Evolutionary conservation across 768 basidiomycete genomes (phyloP).

Genomic region (Calocybe indica): DNA sequence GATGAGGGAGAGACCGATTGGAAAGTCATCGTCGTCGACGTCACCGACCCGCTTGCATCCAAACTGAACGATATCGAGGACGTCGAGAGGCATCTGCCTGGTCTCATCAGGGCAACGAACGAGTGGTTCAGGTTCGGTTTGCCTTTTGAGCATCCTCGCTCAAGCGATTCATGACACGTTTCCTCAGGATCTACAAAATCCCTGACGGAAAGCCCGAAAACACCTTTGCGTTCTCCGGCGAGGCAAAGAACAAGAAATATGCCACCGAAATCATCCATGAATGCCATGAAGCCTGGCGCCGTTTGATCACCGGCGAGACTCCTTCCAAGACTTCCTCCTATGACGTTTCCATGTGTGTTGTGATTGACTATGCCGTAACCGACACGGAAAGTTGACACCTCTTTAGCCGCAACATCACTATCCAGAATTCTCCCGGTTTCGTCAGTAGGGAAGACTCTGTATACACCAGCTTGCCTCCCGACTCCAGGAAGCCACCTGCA

Average conservation of each 20-base stretch:
- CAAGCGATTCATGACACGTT: conserved; percentile 2
- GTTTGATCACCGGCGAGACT: conserved; percentile 76
- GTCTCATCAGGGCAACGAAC: conserved; percentile 93
- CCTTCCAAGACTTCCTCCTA: conserved; percentile 66
- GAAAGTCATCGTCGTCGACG: conserved; percentile 99
- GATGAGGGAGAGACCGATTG: conserved; percentile 99
- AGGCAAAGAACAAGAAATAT: conserved; percentile 99
- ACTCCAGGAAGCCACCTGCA: conserved; percentile 80
- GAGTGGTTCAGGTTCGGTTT: conserved; percentile 90
- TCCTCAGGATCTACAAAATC: conserved; percentile 84
- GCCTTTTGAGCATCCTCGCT: neutral
- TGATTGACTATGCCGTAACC: neutral
- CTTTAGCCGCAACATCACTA: conserved; percentile 73
- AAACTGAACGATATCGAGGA: conserved; percentile 99
- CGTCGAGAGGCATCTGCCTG: conserved; percentile 96
- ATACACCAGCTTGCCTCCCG: conserved; percentile 65
- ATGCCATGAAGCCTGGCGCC: conserved; percentile 98
- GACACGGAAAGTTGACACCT: conserved; percentile 4
- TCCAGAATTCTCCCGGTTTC: conserved; percentile 68
- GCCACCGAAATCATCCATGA: conserved; percentile 99
- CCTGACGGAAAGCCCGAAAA: conserved; percentile 97
- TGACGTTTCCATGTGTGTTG: conserved; percentile 82
- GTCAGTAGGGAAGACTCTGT: conserved; percentile 53
- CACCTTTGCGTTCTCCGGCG: conserved; percentile 97
- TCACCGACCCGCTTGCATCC: conserved; percentile 90